Base-by-base conservation (phyloP, 345 rosid genomes). In the Salix udensis region DNA sequence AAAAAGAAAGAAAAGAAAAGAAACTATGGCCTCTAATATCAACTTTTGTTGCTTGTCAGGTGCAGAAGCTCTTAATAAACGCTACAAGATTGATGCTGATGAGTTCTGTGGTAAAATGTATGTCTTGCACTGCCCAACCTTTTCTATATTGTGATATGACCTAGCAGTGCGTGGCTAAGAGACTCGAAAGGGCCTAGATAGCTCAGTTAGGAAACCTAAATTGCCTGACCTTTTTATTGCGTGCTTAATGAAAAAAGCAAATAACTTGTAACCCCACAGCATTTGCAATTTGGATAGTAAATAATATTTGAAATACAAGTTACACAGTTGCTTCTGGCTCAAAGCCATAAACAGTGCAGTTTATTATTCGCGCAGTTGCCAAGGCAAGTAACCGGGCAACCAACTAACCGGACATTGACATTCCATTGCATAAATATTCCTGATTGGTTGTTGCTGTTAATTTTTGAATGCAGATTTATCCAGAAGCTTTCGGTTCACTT, bases 61-160 rank as follows among this genome's bases (percentile, higher is more conserved):
- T 77, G 52, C 71, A 78, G 77, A 75, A 74, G 84, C 86, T 71
- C 91, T 91, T 81, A 90, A 79, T 58, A 88, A 83, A 55, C 90
- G 97, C 74, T 94, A 91, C 85, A 94, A 87, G 84, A 86, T 91
- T 16, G 91, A 89, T 44, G 78, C 78, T 21, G 91, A 86, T 66
- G 86, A 84, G 31, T 61, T 74, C 76, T 81, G 81, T 37, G 95
- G 98, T 80, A 84, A 81, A 87, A 84, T 70, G 97, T 91, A 90
- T 66, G 89, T 83, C 66, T 69, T 23, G 30, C n/a, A 30, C 71
- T 15, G 23, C n/a, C 14, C 31, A 26, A 42, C 18, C 1, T 48
- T 55, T 40, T 75, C 68, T 34, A 46, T 28, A 30, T 78, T 75
- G n/a, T 44, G 12, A 31, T 58, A 30, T 53, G 60, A 8, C 14